phyloP scores from a whole-genome alignment of 2,329 filamentous ascomycete species.

The Pyrenophora seminiperda region DNA sequence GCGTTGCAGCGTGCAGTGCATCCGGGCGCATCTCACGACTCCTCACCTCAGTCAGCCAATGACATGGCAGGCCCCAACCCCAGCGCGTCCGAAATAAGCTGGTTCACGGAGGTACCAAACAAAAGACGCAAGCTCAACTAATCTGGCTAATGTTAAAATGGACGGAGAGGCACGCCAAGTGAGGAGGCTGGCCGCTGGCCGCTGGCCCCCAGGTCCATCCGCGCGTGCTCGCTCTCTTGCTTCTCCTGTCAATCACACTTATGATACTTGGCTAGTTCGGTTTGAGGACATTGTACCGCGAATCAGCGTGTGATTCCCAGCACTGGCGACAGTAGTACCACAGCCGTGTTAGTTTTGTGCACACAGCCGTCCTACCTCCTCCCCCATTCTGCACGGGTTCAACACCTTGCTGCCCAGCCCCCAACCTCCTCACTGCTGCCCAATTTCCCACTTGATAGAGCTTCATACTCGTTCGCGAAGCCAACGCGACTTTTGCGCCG shows the following conservation, averaged over 20 bases:
- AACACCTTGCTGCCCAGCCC: constrained; percentile 5
- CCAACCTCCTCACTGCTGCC: constrained; percentile 4
- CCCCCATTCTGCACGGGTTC: constrained; percentile 2
- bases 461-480: constrained; percentile 24
- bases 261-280: constrained; percentile 3
- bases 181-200: constrained; percentile 34
- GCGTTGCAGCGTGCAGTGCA: constrained; percentile 25
- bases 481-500: constrained; percentile 23
- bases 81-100: constrained; percentile 33
- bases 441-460: constrained; percentile 3
- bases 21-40: constrained; percentile 26
- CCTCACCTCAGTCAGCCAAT: constrained; percentile 39
- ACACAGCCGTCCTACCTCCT: constrained; percentile 19
- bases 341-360: constrained; percentile 15
- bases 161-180: constrained; percentile 34
- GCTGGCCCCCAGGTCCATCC: not conserved
- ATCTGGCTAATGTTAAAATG: constrained; percentile 46
- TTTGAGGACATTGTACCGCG: constrained; percentile 8
- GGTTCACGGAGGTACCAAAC: constrained; percentile 21
- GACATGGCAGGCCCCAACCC: constrained; percentile 25
- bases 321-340: constrained; percentile 19
- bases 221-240: constrained; percentile 2
- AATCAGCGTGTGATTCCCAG: constrained; percentile 8
- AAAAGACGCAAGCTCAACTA: constrained; percentile 35
- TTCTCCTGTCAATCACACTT: constrained; percentile 6